A percentile compares a stretch with the other conserved stretches of the same genome.
Evolutionary conservation across 176 grass and related monocot species (phyloP).

Genomic region (Musa beccarii): DNA sequence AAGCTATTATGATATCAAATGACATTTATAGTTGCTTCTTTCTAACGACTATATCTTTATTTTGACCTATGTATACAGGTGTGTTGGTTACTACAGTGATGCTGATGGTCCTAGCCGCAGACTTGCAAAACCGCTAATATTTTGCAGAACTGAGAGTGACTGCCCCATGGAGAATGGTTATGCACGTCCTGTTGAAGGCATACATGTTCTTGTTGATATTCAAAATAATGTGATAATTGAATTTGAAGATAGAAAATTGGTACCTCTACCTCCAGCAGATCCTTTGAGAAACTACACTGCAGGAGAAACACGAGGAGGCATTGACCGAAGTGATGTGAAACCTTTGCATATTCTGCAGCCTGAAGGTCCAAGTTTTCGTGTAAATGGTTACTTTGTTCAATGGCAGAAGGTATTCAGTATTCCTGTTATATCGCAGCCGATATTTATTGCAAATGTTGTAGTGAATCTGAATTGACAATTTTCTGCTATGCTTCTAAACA

Average conservation of each 20-base stretch:
- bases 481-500: slow-evolving; percentile 19
- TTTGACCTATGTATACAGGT: slow-evolving; percentile 38
- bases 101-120: slow-evolving; percentile 81
- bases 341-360: slow-evolving; percentile 80
- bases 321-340: slow-evolving; percentile 96
- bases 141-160: slow-evolving; percentile 97
- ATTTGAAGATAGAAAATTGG: slow-evolving; percentile 95
- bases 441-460: not conserved
- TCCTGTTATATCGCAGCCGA: not conserved
- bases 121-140: slow-evolving; percentile 92
- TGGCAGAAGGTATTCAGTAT: slow-evolving; percentile 81
- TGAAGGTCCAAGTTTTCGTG: slow-evolving; percentile 93
- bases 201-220: slow-evolving; percentile 87
- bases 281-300: slow-evolving; percentile 96
- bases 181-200: slow-evolving; percentile 95
- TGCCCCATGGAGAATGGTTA: slow-evolving; percentile 99
- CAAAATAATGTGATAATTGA: slow-evolving; percentile 83
- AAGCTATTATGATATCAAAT: not conserved
- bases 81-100: slow-evolving; percentile 77
- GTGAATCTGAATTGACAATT: not conserved
- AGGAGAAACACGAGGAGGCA: slow-evolving; percentile 88
- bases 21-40: not conserved
- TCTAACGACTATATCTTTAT: not conserved
- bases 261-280: slow-evolving; percentile 82
- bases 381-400: slow-evolving; percentile 93